phyloP scores from a whole-genome alignment of 768 basidiomycete genomes.

The Rhizopogon sp. region DNA sequence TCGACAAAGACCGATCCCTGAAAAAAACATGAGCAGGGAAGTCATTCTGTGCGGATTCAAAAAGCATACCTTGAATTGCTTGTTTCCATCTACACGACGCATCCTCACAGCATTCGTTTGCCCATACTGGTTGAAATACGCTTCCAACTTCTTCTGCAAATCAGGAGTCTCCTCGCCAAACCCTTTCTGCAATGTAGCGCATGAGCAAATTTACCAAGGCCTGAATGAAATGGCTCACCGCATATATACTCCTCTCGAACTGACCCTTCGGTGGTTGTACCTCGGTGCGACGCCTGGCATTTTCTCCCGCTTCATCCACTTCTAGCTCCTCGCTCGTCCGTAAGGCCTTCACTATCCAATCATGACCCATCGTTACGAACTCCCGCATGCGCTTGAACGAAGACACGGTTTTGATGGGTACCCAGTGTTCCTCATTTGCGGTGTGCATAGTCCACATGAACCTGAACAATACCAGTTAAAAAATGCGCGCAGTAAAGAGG shows the following conservation, averaged over 20 bases:
- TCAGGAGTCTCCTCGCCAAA: conserved; percentile 64
- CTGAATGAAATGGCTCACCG: conserved; percentile 47
- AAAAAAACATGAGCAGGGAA: not conserved
- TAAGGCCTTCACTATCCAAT: conserved; percentile 72
- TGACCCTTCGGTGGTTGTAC: conserved; percentile 73
- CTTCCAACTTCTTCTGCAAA: conserved; percentile 71
- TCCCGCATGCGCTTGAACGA: conserved; percentile 96
- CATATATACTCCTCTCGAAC: conserved; percentile 84
- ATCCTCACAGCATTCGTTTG: conserved; percentile 79
- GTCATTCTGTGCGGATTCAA: not conserved
- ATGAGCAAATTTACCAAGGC: not conserved
- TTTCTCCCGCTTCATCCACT: conserved; percentile 66
- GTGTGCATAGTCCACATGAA: conserved; percentile 94
- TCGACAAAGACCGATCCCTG: conserved; percentile 94
- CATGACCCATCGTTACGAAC: conserved; percentile 50
- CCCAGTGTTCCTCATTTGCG: conserved; percentile 82
- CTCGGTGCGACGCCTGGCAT: conserved; percentile 71
- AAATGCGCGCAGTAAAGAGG: not conserved
- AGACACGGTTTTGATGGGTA: conserved; percentile 78
- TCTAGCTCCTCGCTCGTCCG: conserved; percentile 52
- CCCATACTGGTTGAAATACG: conserved; percentile 77
- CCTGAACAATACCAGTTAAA: conserved; percentile 33
- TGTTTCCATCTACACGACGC: conserved; percentile 73
- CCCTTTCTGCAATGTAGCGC: conserved; percentile 64
- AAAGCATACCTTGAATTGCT: conserved; percentile 77